phyloP scores from a whole-genome alignment of 2,329 filamentous ascomycete genomes.

The Clathrospora elynae region DNA sequence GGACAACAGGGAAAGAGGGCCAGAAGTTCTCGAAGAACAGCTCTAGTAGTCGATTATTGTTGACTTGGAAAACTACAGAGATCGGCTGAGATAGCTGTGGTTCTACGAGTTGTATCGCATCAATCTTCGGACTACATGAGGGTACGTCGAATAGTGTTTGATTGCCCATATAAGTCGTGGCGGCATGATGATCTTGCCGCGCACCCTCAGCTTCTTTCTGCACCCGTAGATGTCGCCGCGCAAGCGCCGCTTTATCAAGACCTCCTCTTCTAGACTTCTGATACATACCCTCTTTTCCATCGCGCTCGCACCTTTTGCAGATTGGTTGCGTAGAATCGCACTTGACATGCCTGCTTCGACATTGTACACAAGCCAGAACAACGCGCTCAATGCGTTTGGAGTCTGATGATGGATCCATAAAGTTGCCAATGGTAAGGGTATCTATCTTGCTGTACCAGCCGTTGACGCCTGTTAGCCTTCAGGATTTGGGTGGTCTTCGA shows the following conservation, averaged over 20 bases:
- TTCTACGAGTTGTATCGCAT: slow-evolving; percentile 10
- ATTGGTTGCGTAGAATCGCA: slow-evolving; percentile 41
- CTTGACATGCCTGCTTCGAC: slow-evolving; percentile 42
- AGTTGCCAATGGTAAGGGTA: not conserved
- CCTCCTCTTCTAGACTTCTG: slow-evolving; percentile 44
- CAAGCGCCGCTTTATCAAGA: slow-evolving; percentile 41
- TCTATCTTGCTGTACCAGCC: too few species aligned
- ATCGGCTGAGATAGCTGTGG: slow-evolving; percentile 9
- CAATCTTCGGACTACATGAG: slow-evolving; percentile 4
- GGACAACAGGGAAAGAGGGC: slow-evolving; percentile 59
- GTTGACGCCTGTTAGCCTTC: too few species aligned
- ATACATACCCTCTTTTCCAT: slow-evolving; percentile 43
- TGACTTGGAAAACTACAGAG: slow-evolving; percentile 33
- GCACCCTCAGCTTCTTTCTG: slow-evolving; percentile 32
- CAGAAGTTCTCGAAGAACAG: slow-evolving; percentile 56
- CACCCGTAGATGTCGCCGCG: slow-evolving; percentile 31
- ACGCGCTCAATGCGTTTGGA: slow-evolving; percentile 36
- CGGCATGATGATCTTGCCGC: slow-evolving; percentile 6
- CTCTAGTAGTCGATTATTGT: slow-evolving; percentile 34
- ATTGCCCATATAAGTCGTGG: too few species aligned
- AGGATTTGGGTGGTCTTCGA: too few species aligned
- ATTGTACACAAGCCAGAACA: slow-evolving; percentile 42
- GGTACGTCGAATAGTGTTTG: not conserved
- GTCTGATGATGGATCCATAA: slow-evolving; percentile 28
- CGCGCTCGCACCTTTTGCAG: slow-evolving; percentile 40